Evolutionary conservation across 805 yeast genomes (phyloP).

Genomic region (Kodamaea lidongshanica): DNA sequence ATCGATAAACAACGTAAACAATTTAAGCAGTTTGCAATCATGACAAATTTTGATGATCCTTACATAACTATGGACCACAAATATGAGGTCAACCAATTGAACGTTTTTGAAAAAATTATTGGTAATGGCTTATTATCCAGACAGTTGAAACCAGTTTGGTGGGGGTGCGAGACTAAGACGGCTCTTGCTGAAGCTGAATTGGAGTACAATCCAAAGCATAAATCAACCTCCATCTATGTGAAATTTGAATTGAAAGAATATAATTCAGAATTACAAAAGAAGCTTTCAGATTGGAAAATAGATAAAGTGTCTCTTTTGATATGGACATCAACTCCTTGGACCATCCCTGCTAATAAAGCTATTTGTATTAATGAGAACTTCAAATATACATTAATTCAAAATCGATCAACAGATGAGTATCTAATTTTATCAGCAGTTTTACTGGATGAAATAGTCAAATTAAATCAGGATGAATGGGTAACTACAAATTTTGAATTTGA

Average conservation of each 20-base stretch:
- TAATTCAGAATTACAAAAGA: slow-evolving; percentile 14
- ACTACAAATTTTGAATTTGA: slow-evolving; percentile 8
- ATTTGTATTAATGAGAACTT: slow-evolving; percentile 61
- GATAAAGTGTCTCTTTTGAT: slow-evolving; percentile 40
- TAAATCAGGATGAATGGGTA: slow-evolving; percentile 16
- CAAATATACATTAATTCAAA: slow-evolving; percentile 45
- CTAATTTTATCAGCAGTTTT: slow-evolving; percentile 56
- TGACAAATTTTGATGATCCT: slow-evolving; percentile 74
- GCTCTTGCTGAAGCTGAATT: slow-evolving; percentile 96
- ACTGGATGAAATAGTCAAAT: slow-evolving; percentile 28
- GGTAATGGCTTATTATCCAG: slow-evolving; percentile 65
- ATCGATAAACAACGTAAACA: slow-evolving; percentile 55
- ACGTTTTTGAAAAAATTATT: slow-evolving; percentile 61
- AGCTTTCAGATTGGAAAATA: slow-evolving; percentile 3
- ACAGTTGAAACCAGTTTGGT: slow-evolving; percentile 91
- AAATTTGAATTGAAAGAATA: slow-evolving; percentile 50
- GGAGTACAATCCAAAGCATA: slow-evolving; percentile 72
- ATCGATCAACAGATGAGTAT: slow-evolving; percentile 29
- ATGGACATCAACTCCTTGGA: slow-evolving; percentile 99
- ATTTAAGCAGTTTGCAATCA: slow-evolving; percentile 66
- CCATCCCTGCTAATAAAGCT: slow-evolving; percentile 81
- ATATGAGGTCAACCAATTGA: slow-evolving; percentile 72
- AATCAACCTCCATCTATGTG: slow-evolving; percentile 61
- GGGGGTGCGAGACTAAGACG: slow-evolving; percentile 93
- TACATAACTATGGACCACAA: slow-evolving; percentile 67